Evolutionary conservation across 768 basidiomycete species (phyloP), one percentile per base, ranked within the genome.

Genomic region (Boletus rubropictus): DNA sequence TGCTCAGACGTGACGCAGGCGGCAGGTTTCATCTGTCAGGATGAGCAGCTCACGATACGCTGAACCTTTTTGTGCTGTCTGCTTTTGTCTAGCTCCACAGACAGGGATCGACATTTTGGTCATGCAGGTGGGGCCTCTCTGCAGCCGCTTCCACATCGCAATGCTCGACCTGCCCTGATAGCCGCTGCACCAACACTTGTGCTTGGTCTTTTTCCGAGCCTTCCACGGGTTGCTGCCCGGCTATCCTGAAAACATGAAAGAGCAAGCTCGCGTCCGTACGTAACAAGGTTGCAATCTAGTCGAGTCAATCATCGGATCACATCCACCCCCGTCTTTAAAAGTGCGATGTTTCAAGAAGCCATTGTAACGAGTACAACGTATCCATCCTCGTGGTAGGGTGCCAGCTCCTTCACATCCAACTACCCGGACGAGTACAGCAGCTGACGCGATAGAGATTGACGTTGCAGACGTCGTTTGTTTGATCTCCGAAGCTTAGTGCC

Each of bases 401-500:
- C 38, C 4, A 5, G 29, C n/a, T 24, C 12, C 17, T 38, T 21
- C 12, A 34, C 35, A 21, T 22, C 18, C 17, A 25, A 3, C 17
- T 4, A 33, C n/a, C n/a, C n/a, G 17, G 22, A 41, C n/a, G 29
- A 46, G 24, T 46, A n/a, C 44, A 20, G 44, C 31, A n/a, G n/a
- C n/a, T n/a, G n/a, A n/a, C n/a, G n/a, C n/a, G n/a, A n/a, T n/a
- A n/a, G n/a, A n/a, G n/a, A n/a, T n/a, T 27, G 50, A 33, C 20
- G 31, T 21, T 47, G 24, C 27, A 35, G n/a, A 34, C 39, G 37
- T 46, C 47, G 22, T 38, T 53, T 52, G 7, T 31, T 31, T 32
- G 35, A 46, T 51, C 41, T 38, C 12, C 39, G 46, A 44, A 50
- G 50, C 34, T 52, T 58, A 53, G 53, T 44, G 52, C 52, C 53